Base-by-base conservation (phyloP, 768 basidiomycete species). In the Auriscalpium microsporum region DNA sequence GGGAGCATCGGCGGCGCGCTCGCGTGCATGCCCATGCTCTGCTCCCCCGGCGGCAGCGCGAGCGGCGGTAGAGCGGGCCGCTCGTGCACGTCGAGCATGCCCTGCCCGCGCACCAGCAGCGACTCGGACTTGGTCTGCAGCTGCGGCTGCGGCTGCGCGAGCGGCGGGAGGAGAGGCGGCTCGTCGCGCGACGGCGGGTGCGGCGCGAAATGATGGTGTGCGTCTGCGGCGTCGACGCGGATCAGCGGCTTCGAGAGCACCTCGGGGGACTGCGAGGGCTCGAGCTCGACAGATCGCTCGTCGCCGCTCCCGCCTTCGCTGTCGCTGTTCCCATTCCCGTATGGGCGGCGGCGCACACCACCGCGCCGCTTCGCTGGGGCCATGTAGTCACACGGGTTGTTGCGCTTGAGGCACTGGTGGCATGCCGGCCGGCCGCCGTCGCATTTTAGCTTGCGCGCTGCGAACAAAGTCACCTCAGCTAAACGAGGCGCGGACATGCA, bases 391-490 rank as follows among this genome's bases (percentile, higher is more conserved):
- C 90, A 92, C 14, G 81, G 71, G 62, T 90, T 82, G 48, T 79
- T 79, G 49, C 90, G 82, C 69, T 91, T 90, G 57, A 82, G 72
- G 66, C 90, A 92, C 67, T 92, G 90, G 48, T 81, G 75, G 66
- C 90, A 92, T 13, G 88, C 85, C 8, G 90, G 90, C 49, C 87
- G 81, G 44, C 85, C 86, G 50, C 90, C 90, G 63, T 92, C 90
- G 68, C 90, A 92, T 74, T 91, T 91, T 45, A 92, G 77, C 72
- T 92, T 92, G 57, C 90, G 83, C 50, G 89, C 90, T 91, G 69
- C 52, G 58, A 11, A 59, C 50, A 19, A 13, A 17, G 45, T 52
- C 50, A 57, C 53, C 40, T 64, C 64, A 52, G 64, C 61, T 62
- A 52, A 50, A 54, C 8, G 37, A 37, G 52, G 48, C 42, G 52